Percentiles rank a stretch among this genome's conserved stretches.
Evolutionary conservation across 352 stramenopile genomes (phyloP).

Genomic region (Phytophthora quininea): DNA sequence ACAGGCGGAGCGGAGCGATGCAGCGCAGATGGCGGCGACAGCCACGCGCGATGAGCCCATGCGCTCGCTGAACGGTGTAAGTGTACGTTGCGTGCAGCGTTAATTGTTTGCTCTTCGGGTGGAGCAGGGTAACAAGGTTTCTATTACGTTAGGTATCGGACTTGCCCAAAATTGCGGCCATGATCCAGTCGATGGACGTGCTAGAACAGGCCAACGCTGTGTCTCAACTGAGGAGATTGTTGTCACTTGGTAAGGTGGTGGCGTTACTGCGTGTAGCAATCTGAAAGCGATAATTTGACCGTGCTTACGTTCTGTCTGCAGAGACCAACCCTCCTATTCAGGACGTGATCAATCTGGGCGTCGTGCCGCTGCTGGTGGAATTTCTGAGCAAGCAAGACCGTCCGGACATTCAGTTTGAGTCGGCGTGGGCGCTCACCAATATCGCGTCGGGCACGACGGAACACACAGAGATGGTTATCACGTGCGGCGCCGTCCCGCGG

Average conservation of each 20-base stretch:
- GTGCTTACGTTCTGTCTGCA: slow-evolving; percentile 34
- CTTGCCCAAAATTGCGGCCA: slow-evolving; percentile 94
- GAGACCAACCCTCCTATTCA: slow-evolving; percentile 98
- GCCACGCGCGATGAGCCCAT: slow-evolving; percentile 21
- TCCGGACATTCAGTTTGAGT: slow-evolving; percentile 97
- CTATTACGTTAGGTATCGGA: slow-evolving; percentile 82
- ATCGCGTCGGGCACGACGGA: slow-evolving; percentile 98
- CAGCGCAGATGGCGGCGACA: too few relatives aligned
- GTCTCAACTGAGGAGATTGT: slow-evolving; percentile 96
- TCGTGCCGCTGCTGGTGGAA: slow-evolving; percentile 97
- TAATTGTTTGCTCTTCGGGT: too few relatives aligned
- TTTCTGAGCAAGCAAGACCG: slow-evolving; percentile 96
- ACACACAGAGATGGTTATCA: slow-evolving; percentile 98
- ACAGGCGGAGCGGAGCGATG: too few relatives aligned
- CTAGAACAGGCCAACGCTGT: slow-evolving; percentile 94
- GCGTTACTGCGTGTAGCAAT: background rate
- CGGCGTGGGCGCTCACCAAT: slow-evolving; percentile 99
- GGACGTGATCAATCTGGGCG: slow-evolving; percentile 96
- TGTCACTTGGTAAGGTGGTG: slow-evolving; percentile 92
- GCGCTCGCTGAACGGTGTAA: slow-evolving; percentile 40
- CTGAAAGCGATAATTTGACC: background rate
- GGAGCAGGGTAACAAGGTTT: too few relatives aligned
- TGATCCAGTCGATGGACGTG: slow-evolving; percentile 94
- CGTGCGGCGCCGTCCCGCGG: slow-evolving; percentile 96
- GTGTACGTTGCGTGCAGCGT: too few relatives aligned